A percentile compares a stretch with the other conserved stretches of the same genome.
Evolutionary conservation across 2,329 filamentous ascomycete species (phyloP).

Genomic region (Cladobotryum protrusum): DNA sequence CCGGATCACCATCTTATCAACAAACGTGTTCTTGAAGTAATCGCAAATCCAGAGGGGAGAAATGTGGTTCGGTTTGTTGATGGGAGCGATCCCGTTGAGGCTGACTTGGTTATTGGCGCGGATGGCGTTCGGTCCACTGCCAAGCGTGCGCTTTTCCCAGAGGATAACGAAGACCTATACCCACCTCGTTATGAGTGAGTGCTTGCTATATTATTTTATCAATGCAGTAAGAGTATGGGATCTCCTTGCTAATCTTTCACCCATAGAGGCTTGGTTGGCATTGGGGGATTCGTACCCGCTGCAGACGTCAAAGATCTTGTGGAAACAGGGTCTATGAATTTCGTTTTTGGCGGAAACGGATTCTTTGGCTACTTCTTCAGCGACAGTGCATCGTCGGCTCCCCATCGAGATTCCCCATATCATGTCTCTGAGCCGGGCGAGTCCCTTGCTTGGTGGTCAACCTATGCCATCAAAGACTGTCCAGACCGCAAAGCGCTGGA

Average conservation of each 20-base stretch:
- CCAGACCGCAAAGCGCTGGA: conserved; percentile 13
- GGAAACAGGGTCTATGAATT: conserved; percentile 17
- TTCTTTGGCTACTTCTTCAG: conserved; percentile 19
- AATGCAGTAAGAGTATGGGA: background rate
- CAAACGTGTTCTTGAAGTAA: conserved; percentile 16
- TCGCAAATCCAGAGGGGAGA: conserved; percentile 11
- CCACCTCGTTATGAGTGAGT: conserved; percentile 21
- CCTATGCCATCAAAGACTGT: conserved; percentile 14
- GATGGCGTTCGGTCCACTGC: conserved; percentile 18
- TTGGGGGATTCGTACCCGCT: conserved; percentile 16
- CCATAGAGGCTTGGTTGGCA: conserved; percentile 15
- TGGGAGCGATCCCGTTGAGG: conserved; percentile 16
- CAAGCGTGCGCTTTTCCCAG: conserved; percentile 19
- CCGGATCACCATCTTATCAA: conserved; percentile 16
- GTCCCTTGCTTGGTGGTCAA: conserved; percentile 17
- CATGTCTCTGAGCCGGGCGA: conserved; percentile 14
- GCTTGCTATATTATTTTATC: background rate
- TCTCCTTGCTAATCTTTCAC: background rate
- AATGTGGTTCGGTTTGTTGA: conserved; percentile 19
- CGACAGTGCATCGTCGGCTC: conserved; percentile 10
- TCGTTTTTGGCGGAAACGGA: conserved; percentile 17
- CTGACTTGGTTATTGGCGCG: conserved; percentile 20
- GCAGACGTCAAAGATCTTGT: conserved; percentile 12
- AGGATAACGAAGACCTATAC: conserved; percentile 15
- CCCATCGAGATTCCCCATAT: conserved; percentile 15